phyloP scores from a whole-genome alignment of 768 basidiomycete species.

The Suillus spraguei region DNA sequence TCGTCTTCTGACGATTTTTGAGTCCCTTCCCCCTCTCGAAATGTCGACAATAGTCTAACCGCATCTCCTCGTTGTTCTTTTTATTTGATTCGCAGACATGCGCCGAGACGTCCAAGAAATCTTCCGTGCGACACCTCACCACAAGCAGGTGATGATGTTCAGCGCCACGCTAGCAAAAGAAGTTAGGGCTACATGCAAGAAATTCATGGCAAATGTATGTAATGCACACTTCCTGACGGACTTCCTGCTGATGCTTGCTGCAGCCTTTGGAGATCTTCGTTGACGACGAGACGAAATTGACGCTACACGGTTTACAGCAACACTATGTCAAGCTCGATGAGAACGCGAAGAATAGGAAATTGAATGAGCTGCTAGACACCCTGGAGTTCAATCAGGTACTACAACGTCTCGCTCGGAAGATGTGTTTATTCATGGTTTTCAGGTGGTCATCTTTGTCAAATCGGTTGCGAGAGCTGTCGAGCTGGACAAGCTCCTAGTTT shows the following conservation, averaged over 20 bases:
- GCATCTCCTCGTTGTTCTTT: slow-evolving; percentile 47
- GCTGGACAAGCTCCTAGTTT: slow-evolving; percentile 91
- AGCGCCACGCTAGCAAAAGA: slow-evolving; percentile 98
- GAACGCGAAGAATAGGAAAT: slow-evolving; percentile 91
- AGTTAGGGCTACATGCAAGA: slow-evolving; percentile 96
- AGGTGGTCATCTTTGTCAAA: slow-evolving; percentile 99
- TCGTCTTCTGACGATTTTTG: slow-evolving; percentile 41
- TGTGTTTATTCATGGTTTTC: background rate
- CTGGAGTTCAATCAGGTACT: slow-evolving; percentile 96
- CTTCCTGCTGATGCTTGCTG: background rate
- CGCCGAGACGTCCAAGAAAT: slow-evolving; percentile 99
- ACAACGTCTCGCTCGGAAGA: background rate
- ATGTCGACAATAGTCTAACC: slow-evolving; percentile 64
- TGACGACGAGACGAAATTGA: slow-evolving; percentile 98
- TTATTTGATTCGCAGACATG: slow-evolving; percentile 81
- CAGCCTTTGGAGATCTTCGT: slow-evolving; percentile 99
- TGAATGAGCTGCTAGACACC: slow-evolving; percentile 93
- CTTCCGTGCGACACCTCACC: slow-evolving; percentile 97
- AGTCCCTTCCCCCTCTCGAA: slow-evolving; percentile 55
- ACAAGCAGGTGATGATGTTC: slow-evolving; percentile 99
- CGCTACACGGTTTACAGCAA: slow-evolving; percentile 96
- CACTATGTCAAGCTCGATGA: slow-evolving; percentile 98
- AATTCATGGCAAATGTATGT: slow-evolving; percentile 98
- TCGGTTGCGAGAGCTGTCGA: slow-evolving; percentile 97
- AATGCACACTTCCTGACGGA: background rate